Evolutionary conservation across 306 rosid species (phyloP).

Genomic region (Acacia crassicarpa): DNA sequence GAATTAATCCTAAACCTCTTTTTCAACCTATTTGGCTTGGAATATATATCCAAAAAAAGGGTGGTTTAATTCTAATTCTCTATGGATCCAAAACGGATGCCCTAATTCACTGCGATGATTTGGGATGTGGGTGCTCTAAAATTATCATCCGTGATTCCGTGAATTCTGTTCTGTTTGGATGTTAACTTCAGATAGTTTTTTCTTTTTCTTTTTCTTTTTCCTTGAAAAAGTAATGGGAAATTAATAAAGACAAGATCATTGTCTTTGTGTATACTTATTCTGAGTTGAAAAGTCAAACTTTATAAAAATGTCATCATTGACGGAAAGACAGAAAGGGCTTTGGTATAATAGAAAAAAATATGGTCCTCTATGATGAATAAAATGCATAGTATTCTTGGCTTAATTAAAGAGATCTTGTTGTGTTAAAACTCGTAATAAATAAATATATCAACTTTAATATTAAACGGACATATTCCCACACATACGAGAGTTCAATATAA

Average conservation of each 20-base stretch:
- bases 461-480: too few relatives aligned
- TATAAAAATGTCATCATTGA: conserved; percentile 48
- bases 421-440: too few relatives aligned
- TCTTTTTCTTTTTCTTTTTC: not conserved
- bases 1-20: conserved; percentile 30
- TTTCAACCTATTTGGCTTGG: conserved; percentile 7
- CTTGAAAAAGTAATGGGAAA: not conserved
- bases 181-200: not conserved
- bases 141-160: conserved; percentile 26
- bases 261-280: conserved; percentile 5
- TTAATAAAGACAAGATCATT: not conserved
- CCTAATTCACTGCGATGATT: conserved; percentile 24
- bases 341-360: conserved; percentile 30
- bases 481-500: too few relatives aligned
- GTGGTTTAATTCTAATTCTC: not conserved
- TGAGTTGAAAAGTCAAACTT: conserved; percentile 29
- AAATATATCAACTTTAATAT: too few relatives aligned
- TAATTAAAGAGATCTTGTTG: conserved; percentile 11
- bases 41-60: conserved; percentile 21
- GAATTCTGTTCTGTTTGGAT: conserved; percentile 29
- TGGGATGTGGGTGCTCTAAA: conserved; percentile 40
- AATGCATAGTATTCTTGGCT: conserved; percentile 16
- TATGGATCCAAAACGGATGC: conserved; percentile 11
- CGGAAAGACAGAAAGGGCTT: conserved; percentile 68
- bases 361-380: conserved; percentile 33